phyloP scores from a whole-genome alignment of 108 stramenopile species.

The Skeletonema potamos region DNA sequence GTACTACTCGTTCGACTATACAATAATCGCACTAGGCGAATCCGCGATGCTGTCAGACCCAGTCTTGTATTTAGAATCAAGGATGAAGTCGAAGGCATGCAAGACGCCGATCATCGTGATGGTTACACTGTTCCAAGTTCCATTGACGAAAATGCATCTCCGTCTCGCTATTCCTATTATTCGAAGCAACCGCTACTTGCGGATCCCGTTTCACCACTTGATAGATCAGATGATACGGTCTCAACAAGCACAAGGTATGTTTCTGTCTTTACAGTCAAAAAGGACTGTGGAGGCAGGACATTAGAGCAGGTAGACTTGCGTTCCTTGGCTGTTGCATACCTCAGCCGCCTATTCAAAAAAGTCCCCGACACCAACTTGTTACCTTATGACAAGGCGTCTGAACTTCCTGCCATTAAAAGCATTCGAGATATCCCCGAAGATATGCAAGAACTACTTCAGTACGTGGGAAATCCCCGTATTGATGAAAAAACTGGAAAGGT shows the following conservation, averaged over 20 bases:
- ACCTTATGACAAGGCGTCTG: slow-evolving; percentile 37
- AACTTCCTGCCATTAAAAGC: slow-evolving; percentile 26
- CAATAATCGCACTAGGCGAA: background rate
- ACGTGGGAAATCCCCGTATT: slow-evolving; percentile 40
- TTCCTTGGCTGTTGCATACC: slow-evolving; percentile 25
- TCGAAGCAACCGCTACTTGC: background rate
- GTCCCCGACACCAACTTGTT: slow-evolving; percentile 37
- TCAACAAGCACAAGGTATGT: slow-evolving; percentile 20
- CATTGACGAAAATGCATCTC: background rate
- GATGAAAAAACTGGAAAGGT: slow-evolving; percentile 39
- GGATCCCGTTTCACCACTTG: slow-evolving; percentile 25
- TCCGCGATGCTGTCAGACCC: background rate
- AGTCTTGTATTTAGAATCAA: background rate
- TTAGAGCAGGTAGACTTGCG: slow-evolving; percentile 31
- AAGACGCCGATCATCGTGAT: background rate
- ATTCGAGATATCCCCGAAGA: slow-evolving; percentile 47
- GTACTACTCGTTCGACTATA: background rate
- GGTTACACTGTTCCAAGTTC: slow-evolving; percentile 12
- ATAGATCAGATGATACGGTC: slow-evolving; percentile 5
- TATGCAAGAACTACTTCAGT: slow-evolving; percentile 21
- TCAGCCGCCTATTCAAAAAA: slow-evolving; percentile 37
- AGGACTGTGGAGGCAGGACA: slow-evolving; percentile 34
- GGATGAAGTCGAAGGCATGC: background rate
- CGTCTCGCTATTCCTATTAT: background rate
- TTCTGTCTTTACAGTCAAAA: slow-evolving; percentile 47